Conservation (phyloP, 345 rosid genomes). For the Geranium brycei region DNA sequence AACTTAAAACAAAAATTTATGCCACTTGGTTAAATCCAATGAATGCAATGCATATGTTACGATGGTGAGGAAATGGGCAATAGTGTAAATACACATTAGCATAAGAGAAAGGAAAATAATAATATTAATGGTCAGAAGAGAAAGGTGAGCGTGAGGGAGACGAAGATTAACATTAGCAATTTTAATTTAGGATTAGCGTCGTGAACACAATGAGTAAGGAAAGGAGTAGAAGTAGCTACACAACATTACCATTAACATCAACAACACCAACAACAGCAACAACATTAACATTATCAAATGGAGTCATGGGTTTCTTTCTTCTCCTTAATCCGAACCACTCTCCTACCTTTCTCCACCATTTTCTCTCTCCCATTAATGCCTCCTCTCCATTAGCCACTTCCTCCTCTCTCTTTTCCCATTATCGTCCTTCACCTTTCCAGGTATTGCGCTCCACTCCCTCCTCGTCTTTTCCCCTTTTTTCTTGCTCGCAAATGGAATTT, state of each 20-base stretch:
- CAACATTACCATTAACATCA: slow-evolving; percentile 9
- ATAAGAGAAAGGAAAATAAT: not conserved
- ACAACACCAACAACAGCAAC: slow-evolving; percentile 7
- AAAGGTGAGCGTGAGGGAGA: slow-evolving; percentile 9
- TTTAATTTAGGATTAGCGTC: not conserved
- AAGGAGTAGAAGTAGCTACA: slow-evolving; percentile 1
- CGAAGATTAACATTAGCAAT: not conserved
- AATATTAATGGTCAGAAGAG: slow-evolving; percentile 11
- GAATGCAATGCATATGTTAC: not conserved
- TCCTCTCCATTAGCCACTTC: slow-evolving; percentile 4
- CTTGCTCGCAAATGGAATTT: not conserved
- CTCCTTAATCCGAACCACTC: slow-evolving; percentile 13
- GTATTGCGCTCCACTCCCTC: slow-evolving; percentile 6
- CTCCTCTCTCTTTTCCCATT: not conserved
- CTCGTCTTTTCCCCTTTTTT: not conserved
- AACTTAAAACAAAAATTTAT: no score
- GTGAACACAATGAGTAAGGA: not conserved
- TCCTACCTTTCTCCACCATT: slow-evolving; percentile 3
- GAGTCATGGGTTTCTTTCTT: slow-evolving; percentile 23
- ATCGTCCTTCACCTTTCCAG: not conserved
- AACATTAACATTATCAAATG: slow-evolving; percentile 12
- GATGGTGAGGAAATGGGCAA: not conserved
- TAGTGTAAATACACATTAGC: not conserved
- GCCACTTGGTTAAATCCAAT: not conserved
- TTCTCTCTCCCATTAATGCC: slow-evolving; percentile 6